Percentiles rank a stretch among this genome's conserved stretches.
phyloP scores from a whole-genome alignment of 1,284 basidiomycete species.

The Takashimella koratensis region DNA sequence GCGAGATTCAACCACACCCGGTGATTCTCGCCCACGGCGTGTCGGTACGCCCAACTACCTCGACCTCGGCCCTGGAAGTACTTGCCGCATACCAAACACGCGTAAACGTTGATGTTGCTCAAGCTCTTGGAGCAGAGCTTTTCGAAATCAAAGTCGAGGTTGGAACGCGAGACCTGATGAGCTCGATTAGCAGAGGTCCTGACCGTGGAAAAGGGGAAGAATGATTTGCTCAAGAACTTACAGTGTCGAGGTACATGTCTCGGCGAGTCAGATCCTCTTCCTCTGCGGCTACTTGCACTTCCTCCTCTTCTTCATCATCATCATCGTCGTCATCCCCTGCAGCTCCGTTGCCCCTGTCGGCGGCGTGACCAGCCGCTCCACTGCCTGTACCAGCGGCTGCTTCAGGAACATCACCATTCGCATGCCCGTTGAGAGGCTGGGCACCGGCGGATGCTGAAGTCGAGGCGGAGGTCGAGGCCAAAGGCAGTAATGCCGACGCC shows the following conservation, averaged over 20 bases:
- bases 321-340: conserved; percentile 13
- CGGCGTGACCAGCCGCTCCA: conserved; percentile 9
- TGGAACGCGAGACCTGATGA: conserved; percentile 72
- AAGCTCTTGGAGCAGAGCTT: conserved; percentile 95
- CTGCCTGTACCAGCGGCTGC: too few relatives aligned
- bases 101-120: conserved; percentile 96
- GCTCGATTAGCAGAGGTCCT: conserved; percentile 9
- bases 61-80: conserved; percentile 97
- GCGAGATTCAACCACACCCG: conserved; percentile 97
- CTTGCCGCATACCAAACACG: conserved; percentile 96
- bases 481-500: background rate
- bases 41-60: conserved; percentile 90
- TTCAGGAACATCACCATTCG: conserved; percentile 12
- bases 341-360: conserved; percentile 11
- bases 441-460: conserved; percentile 10
- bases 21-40: conserved; percentile 96
- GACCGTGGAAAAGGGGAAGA: background rate
- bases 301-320: conserved; percentile 55
- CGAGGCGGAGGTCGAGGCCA: conserved; percentile 5
- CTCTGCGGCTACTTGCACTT: conserved; percentile 40
- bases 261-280: conserved; percentile 59
- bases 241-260: conserved; percentile 95
- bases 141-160: conserved; percentile 98
- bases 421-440: conserved; percentile 16
- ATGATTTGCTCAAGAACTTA: conserved; percentile 47